Percentiles rank a stretch among this genome's conserved stretches.
Evolutionary conservation across 2,329 filamentous ascomycete species (phyloP).

Genomic region (Phoma herbarum): DNA sequence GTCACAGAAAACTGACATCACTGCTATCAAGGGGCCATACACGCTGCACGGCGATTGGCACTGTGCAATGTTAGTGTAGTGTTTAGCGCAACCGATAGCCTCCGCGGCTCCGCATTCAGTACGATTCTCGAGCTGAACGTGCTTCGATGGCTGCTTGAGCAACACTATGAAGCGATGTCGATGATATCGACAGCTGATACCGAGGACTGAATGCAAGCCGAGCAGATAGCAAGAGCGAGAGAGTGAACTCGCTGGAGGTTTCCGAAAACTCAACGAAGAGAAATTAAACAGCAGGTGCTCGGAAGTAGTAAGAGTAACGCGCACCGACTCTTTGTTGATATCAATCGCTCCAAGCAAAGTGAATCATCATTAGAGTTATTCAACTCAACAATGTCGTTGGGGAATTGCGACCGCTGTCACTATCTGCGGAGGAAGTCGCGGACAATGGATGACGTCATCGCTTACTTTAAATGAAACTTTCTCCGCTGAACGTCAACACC

Average conservation of each 20-base stretch:
- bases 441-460: neutral
- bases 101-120: slow-evolving; percentile 8
- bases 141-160: neutral
- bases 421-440: neutral
- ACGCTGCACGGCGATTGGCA: slow-evolving; percentile 6
- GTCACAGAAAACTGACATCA: slow-evolving; percentile 8
- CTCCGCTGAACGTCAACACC: neutral
- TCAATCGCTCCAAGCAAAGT: neutral
- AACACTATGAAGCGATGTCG: neutral
- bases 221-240: neutral
- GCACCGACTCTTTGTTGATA: neutral
- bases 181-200: no score
- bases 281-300: no score
- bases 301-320: neutral
- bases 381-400: neutral
- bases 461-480: neutral
- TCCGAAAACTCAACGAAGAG: no score
- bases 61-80: slow-evolving; percentile 8
- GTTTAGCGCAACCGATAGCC: neutral
- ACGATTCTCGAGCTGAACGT: neutral
- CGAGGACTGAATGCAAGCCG: neutral
- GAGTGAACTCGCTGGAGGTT: neutral
- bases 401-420: neutral
- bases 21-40: neutral
- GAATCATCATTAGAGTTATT: neutral